Conservation (phyloP, 2,329 filamentous ascomycete species). For the Talaromyces albobiverticillius region DNA sequence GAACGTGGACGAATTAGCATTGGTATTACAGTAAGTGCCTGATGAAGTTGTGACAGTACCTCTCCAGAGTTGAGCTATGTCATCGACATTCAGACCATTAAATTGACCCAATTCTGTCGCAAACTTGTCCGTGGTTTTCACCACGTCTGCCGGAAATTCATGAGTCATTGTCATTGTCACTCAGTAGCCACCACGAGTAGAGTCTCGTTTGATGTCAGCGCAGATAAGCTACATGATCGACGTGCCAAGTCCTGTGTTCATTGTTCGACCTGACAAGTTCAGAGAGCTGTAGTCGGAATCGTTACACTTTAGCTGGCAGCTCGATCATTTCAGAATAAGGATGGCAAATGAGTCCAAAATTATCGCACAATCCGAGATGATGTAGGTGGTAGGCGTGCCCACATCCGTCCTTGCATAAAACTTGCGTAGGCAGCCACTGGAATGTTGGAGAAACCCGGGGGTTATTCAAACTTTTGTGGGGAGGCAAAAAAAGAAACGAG, state of each 20-base stretch:
- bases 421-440: constrained; percentile 8
- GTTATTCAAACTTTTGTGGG: too few relatives aligned
- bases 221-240: constrained; percentile 16
- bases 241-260: background rate
- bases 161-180: constrained; percentile 36
- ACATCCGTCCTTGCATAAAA: constrained; percentile 8
- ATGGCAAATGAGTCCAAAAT: too few relatives aligned
- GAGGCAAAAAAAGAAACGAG: background rate
- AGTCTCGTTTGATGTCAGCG: constrained; percentile 5
- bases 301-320: too few relatives aligned
- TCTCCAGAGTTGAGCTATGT: constrained; percentile 48
- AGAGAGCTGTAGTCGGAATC: background rate
- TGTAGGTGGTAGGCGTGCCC: constrained; percentile 5
- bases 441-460: constrained; percentile 11
- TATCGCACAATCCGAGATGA: too few relatives aligned
- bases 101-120: constrained; percentile 35
- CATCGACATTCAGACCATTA: constrained; percentile 36
- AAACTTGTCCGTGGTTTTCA: constrained; percentile 38
- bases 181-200: constrained; percentile 1
- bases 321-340: too few relatives aligned
- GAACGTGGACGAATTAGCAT: background rate
- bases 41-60: constrained; percentile 33
- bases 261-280: background rate
- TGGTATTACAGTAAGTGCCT: too few relatives aligned
- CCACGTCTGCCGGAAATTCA: constrained; percentile 40